A percentile compares a stretch with the other conserved stretches of the same genome.
Conservation (phyloP, 2,329 filamentous ascomycete species). For the Ophiostoma perfectum region DNA sequence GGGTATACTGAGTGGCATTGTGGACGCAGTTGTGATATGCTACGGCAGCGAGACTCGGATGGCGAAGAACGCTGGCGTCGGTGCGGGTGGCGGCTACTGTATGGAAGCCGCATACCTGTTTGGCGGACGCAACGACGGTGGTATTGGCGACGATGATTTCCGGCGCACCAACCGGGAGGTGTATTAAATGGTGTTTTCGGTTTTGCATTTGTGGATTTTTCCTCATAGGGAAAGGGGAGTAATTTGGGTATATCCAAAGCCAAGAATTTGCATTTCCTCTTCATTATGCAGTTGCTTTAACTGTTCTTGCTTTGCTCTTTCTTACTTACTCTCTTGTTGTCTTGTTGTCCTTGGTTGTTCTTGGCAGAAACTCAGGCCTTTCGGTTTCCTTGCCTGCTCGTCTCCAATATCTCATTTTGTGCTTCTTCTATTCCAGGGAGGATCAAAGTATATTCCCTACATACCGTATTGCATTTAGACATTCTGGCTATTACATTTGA, state of each 20-base stretch:
- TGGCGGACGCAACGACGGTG: slow-evolving; percentile 48
- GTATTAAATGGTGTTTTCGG: slow-evolving; percentile 18
- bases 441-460: neutral
- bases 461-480: slow-evolving; percentile 1
- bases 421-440: neutral
- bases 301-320: neutral
- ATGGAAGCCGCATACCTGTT: slow-evolving; percentile 87
- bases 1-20: slow-evolving; percentile 76
- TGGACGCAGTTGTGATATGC: slow-evolving; percentile 85
- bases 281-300: neutral
- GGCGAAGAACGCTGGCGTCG: slow-evolving; percentile 38
- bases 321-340: neutral
- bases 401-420: neutral
- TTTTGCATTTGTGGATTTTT: neutral
- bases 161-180: slow-evolving; percentile 23
- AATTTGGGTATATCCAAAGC: slow-evolving; percentile 11
- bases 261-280: slow-evolving; percentile 1
- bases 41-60: slow-evolving; percentile 83
- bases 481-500: too few species aligned
- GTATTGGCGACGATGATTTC: slow-evolving; percentile 21
- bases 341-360: neutral
- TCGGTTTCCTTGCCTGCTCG: neutral
- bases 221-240: slow-evolving; percentile 1
- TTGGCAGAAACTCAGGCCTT: neutral
- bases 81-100: slow-evolving; percentile 65